Conservation (phyloP, 2,329 filamentous ascomycete genomes). For the Nemania serpens region DNA sequence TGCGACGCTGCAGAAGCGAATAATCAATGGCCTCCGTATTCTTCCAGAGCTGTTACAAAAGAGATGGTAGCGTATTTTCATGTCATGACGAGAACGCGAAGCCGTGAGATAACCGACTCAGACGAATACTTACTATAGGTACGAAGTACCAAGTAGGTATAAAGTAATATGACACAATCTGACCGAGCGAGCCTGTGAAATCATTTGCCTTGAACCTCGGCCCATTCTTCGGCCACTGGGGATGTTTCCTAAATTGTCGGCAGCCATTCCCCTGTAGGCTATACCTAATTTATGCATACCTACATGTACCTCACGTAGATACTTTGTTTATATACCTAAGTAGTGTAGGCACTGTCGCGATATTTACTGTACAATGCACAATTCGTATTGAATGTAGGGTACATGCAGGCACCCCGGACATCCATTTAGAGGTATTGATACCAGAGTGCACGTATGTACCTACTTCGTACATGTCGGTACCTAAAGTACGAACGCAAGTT, state of each 20-base stretch:
- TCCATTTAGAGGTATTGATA: no score
- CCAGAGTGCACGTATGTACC: no score
- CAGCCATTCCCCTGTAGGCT: constrained; percentile 17
- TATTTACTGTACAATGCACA: no score
- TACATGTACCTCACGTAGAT: no score
- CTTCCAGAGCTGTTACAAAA: constrained; percentile 1
- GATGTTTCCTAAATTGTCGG: constrained; percentile 23
- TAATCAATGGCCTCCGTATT: background rate
- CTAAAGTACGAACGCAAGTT: no score
- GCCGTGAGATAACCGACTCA: constrained; percentile 23
- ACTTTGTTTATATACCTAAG: no score
- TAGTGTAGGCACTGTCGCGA: no score
- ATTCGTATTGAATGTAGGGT: no score
- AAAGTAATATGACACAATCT: constrained; percentile 13
- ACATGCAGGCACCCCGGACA: no score
- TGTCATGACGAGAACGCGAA: constrained; percentile 20
- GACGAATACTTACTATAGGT: constrained; percentile 1
- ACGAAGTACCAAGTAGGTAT: no score
- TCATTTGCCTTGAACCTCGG: constrained; percentile 38
- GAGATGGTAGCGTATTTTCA: constrained; percentile 6
- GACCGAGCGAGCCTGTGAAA: constrained; percentile 28
- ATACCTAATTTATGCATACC: background rate
- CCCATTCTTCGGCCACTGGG: constrained; percentile 27
- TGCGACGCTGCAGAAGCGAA: background rate
- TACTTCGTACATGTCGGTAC: no score